Conservation (phyloP, 1,284 basidiomycete species). For the Kwoniella shivajii region DNA sequence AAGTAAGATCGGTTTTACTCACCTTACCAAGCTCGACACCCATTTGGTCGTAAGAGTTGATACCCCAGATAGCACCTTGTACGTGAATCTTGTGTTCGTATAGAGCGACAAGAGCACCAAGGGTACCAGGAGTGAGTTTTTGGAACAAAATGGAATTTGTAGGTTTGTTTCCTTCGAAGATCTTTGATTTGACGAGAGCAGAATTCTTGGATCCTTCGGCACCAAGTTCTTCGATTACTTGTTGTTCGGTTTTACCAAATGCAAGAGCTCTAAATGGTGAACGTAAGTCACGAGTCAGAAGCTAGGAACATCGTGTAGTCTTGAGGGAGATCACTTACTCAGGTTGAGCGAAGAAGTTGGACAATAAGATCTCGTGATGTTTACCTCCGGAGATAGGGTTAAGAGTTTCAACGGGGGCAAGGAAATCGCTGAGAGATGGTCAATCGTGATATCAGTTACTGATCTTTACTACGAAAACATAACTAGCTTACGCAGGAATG, state of each 20-base stretch:
- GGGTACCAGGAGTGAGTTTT: constrained; percentile 81
- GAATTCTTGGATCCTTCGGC: constrained; percentile 72
- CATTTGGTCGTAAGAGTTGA: constrained; percentile 83
- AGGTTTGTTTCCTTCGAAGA: constrained; percentile 95
- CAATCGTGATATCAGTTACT: background rate
- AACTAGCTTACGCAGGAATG: constrained; percentile 63
- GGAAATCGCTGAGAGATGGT: constrained; percentile 69
- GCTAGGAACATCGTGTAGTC: too few species aligned
- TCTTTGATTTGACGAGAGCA: constrained; percentile 91
- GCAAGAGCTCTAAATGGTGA: constrained; percentile 71
- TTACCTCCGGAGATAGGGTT: constrained; percentile 86
- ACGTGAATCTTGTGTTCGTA: constrained; percentile 97
- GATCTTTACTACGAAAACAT: background rate
- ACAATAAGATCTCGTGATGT: constrained; percentile 95
- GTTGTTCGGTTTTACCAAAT: constrained; percentile 92
- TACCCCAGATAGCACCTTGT: constrained; percentile 95
- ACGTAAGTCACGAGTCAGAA: background rate
- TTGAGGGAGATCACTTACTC: constrained; percentile 56
- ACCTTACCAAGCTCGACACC: constrained; percentile 95
- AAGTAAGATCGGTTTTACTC: constrained; percentile 1
- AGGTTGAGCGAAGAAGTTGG: constrained; percentile 98
- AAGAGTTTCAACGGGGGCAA: constrained; percentile 89
- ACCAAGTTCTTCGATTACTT: constrained; percentile 79
- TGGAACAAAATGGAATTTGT: constrained; percentile 98
- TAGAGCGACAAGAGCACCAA: constrained; percentile 62